phyloP scores from a whole-genome alignment of 768 basidiomycete genomes.

The Rubroboletus pulcherrimus region DNA sequence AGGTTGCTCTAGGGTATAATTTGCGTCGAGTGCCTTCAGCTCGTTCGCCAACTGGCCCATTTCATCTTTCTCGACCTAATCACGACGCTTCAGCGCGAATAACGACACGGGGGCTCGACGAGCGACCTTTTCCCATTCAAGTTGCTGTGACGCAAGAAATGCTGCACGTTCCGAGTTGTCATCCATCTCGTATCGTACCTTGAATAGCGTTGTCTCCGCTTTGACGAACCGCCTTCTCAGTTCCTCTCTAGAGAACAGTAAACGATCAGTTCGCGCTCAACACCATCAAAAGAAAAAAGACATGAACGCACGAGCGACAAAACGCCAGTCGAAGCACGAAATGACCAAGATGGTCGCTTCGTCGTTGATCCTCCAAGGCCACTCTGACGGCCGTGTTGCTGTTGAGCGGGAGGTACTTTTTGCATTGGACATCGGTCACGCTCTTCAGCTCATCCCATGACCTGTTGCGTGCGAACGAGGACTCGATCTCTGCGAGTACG shows the following conservation, averaged over 20 bases:
- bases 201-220: constrained; percentile 83
- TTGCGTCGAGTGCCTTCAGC: constrained; percentile 38
- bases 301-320: constrained; percentile 80
- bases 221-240: constrained; percentile 84
- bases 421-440: constrained; percentile 60
- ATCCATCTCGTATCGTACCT: constrained; percentile 71
- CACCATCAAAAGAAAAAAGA: background rate
- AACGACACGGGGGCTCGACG: background rate
- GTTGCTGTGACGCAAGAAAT: constrained; percentile 57
- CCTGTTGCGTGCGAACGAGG: constrained; percentile 79
- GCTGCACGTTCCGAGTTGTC: constrained; percentile 49
- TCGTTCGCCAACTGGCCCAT: constrained; percentile 44
- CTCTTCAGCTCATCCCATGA: constrained; percentile 72
- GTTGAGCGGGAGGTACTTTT: constrained; percentile 73
- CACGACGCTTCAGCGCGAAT: background rate
- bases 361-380: constrained; percentile 60
- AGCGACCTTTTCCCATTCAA: constrained; percentile 61
- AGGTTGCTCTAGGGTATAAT: background rate
- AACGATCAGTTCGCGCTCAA: background rate
- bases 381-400: constrained; percentile 47
- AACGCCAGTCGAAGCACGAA: constrained; percentile 93
- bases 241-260: constrained; percentile 63
- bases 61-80: constrained; percentile 59
- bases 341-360: constrained; percentile 85
- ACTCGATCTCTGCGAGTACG: constrained; percentile 87